These are phyloP conservation scores for Didymella pinodella DNA, from an alignment of 2,329 filamentous ascomycete species.

Conservation along the genomic window DNA sequence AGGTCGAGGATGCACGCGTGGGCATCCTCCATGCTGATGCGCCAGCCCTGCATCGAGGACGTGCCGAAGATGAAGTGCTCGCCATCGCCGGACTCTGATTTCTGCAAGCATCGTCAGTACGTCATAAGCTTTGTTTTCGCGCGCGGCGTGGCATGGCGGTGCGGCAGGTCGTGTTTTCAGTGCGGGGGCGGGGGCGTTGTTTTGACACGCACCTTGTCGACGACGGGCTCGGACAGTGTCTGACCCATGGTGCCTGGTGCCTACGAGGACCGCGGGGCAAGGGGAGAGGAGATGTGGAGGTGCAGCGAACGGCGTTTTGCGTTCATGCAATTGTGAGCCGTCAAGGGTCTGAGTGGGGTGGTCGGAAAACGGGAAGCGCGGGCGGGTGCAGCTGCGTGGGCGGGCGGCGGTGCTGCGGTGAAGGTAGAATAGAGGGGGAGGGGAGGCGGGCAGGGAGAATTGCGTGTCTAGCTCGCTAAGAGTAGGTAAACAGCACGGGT, in stretches of 20 bases:
- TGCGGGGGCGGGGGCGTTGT: conserved; percentile 13
- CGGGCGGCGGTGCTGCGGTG: conserved; percentile 13
- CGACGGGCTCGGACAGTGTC: conserved; percentile 97
- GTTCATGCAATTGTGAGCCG: conserved; percentile 47
- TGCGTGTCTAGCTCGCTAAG: conserved; percentile 32
- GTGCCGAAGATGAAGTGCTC: conserved; percentile 91
- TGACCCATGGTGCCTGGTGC: conserved; percentile 78
- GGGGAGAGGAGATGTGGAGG: conserved; percentile 33
- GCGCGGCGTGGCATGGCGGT: neutral
- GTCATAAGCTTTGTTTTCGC: neutral
- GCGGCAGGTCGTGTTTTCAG: neutral
- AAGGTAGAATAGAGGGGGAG: conserved; percentile 5
- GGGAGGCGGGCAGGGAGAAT: conserved; percentile 21
- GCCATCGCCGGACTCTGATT: conserved; percentile 90
- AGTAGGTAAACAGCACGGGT: conserved; percentile 26
- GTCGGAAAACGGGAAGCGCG: conserved; percentile 24
- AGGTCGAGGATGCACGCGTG: conserved; percentile 91
- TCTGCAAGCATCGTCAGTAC: conserved; percentile 58
- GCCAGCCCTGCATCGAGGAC: conserved; percentile 99
- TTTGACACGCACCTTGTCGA: conserved; percentile 84
- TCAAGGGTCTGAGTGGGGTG: conserved; percentile 40
- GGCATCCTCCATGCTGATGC: conserved; percentile 99
- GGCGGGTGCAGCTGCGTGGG: conserved; percentile 11
- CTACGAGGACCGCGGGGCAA: conserved; percentile 40
- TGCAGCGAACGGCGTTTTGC: conserved; percentile 30